Base-by-base conservation (phyloP, 2,329 filamentous ascomycete genomes). In the Epichloe hybrida region DNA sequence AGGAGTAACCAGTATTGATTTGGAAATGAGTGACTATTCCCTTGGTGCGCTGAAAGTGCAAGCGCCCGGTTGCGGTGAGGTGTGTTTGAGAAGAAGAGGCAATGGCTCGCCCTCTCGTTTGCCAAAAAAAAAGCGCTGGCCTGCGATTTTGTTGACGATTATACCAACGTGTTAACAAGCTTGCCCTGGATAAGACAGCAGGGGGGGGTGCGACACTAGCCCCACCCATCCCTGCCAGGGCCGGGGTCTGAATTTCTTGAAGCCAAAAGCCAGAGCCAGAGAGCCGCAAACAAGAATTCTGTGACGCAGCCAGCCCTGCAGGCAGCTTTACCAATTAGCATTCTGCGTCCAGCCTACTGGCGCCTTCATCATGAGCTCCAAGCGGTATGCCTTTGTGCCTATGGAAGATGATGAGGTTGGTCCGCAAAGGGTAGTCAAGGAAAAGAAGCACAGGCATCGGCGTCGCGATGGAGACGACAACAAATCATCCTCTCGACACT, bases 361-460 rank as follows among this genome's bases (percentile, higher is more conserved):
- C 11, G 11, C 3, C 13, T 48, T 31, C 51, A 55, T 17, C 47
- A 76, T 76, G 73, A 72, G 70, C 54, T 69, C 71, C 45, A 83
- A 83, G 64, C 79, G 76, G 59, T 85, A 84, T 63, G 79, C 81
- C 7, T 77, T 85, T 57, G 66, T 85, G 55, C 75, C 81, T 7
- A 85, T 85, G 81, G 80, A 80, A 53, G 79, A 80, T 11, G 76
- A 76, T 36, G 79, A 80, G 54, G 71, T 80, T n/a, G 73, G 74
- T 1, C 74, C 74, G 23, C 72, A 75, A 48, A 74, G 73, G 52
- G 75, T 74, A 51, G 66, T 74, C 48, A 71, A 70, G 55, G 71
- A 75, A 53, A 74, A 71, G 62, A 74, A 72, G 61, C 64, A 49
- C 11, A 69, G 64, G 53, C 66, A 66, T 35, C 68, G 69, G 50